Base-by-base conservation (phyloP, 2,329 filamentous ascomycete genomes). In the Fusarium torreyae region DNA sequence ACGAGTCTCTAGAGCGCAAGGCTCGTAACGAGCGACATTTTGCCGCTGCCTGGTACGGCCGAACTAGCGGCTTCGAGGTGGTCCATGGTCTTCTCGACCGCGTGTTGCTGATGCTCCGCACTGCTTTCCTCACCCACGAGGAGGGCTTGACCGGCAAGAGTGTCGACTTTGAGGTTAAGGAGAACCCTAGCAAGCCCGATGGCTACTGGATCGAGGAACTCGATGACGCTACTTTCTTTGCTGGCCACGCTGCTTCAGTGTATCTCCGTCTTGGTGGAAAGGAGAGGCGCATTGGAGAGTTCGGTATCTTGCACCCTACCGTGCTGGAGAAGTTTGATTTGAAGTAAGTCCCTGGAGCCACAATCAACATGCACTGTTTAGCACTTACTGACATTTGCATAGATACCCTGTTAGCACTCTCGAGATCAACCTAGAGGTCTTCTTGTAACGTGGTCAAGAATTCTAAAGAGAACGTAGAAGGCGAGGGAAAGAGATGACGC, bases 161-260 rank as follows among this genome's bases (percentile, higher is more conserved):
- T 60, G 70, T 86, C 55, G 84, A 87, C 67, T 86, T 86, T 70
- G 82, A 87, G 67, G 83, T 88, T 24, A 83, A 78, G 72, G 81
- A 84, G 70, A 82, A 88, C 77, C 82, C 85, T 66, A 82, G 83
- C 57, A 86, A 89, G 72, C 85, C 88, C 45, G 87, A 93, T 74
- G 90, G 91, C 20, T 99, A 99, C 84, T 98, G 93, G 92, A 96
- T 98, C 74, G 91, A 97, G 81, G 94, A 97, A 81, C 88, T 97
- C 65, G 88, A 97, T 74, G 93, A 98, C 77, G 86, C 92, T 3
- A 98, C 94, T 42, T 99, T 97, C 86, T 95, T 99, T 82, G 85
- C 89, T 40, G 96, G 95, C 42, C 94, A 97, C 77, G 92, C 93
- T 17, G 96, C 96, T 11, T 91, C 93, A 48, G 91, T 99, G 66